These are phyloP conservation scores for Penicillium paradoxum DNA, from an alignment of 495 filamentous ascomycete genomes.

Conservation along the genomic window DNA sequence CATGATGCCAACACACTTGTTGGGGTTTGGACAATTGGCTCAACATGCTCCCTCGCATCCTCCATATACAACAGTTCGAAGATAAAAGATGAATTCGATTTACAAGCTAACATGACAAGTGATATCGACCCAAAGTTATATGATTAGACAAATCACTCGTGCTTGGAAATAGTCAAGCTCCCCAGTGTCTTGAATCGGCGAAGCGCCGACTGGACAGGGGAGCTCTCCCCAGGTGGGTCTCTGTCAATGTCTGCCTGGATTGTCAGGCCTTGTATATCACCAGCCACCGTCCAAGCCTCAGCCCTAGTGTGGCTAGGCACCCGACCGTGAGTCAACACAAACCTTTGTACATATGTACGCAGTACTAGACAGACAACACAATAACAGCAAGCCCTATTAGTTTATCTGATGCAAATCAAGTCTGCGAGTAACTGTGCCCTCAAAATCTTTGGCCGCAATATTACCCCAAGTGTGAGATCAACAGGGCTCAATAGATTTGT, in stretches of 20 bases:
- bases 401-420: conserved; percentile 20
- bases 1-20: too few relatives aligned
- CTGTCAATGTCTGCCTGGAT: neutral
- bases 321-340: conserved; percentile 21
- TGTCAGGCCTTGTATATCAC: neutral
- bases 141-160: too few relatives aligned
- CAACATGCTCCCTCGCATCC: too few relatives aligned
- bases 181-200: conserved; percentile 3
- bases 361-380: neutral
- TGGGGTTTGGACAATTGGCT: too few relatives aligned
- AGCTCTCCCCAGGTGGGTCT: conserved; percentile 14
- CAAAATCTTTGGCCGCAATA: conserved; percentile 16
- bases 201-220: conserved; percentile 12
- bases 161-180: neutral
- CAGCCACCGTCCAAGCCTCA: conserved; percentile 6
- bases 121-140: too few relatives aligned
- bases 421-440: conserved; percentile 9
- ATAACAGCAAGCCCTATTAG: neutral
- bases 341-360: neutral
- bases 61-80: too few relatives aligned
- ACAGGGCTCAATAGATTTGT: conserved; percentile 2
- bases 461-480: conserved; percentile 9
- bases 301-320: conserved; percentile 15
- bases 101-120: too few relatives aligned
- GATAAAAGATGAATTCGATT: too few relatives aligned